Percentiles rank a stretch among this genome's conserved stretches.
phyloP scores from a whole-genome alignment of 1,284 basidiomycete genomes.

The Irpex sp. region DNA sequence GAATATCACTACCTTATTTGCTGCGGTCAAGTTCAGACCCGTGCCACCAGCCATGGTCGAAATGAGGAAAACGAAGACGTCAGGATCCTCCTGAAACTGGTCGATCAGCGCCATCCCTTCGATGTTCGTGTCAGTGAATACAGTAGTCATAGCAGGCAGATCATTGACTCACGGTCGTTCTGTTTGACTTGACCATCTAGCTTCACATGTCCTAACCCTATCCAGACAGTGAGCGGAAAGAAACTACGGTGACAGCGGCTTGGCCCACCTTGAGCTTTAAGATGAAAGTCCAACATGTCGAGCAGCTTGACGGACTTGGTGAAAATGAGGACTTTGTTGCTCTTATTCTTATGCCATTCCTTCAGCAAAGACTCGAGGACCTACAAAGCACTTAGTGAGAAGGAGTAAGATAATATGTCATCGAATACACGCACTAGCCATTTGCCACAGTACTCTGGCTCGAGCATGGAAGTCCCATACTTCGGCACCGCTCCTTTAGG shows the following conservation, averaged over 20 bases:
- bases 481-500: slow-evolving; percentile 51
- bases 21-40: slow-evolving; percentile 70
- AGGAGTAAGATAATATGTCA: background rate
- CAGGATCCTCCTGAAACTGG: slow-evolving; percentile 71
- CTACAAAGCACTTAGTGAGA: slow-evolving; percentile 30
- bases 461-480: slow-evolving; percentile 58
- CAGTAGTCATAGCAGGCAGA: background rate
- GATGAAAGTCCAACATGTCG: slow-evolving; percentile 73
- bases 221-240: no score
- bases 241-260: background rate
- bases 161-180: slow-evolving; percentile 49
- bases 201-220: slow-evolving; percentile 64
- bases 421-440: slow-evolving; percentile 57
- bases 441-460: slow-evolving; percentile 75
- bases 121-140: slow-evolving; percentile 1
- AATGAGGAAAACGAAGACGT: slow-evolving; percentile 75
- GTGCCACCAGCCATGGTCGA: slow-evolving; percentile 78
- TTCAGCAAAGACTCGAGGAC: slow-evolving; percentile 62
- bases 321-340: slow-evolving; percentile 83
- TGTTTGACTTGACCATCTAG: slow-evolving; percentile 73
- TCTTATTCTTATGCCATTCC: slow-evolving; percentile 58
- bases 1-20: slow-evolving; percentile 86
- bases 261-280: slow-evolving; percentile 51
- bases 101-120: slow-evolving; percentile 82
- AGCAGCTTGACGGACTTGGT: slow-evolving; percentile 83